phyloP scores from a whole-genome alignment of 129 eudicot species.

The Centaurea solstitialis region DNA sequence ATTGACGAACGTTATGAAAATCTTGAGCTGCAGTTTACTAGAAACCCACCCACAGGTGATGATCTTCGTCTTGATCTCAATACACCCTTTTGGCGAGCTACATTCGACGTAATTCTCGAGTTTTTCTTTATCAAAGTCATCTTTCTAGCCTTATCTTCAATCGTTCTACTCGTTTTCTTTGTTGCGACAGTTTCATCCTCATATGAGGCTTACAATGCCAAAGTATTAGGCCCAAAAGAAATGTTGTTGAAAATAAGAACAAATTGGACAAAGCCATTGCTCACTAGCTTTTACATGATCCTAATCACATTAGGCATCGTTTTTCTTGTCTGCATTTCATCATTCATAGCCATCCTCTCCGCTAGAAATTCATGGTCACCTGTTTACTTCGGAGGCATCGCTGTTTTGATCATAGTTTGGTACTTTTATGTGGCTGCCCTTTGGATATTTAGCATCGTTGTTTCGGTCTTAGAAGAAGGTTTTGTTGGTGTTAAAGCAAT shows the following conservation, averaged over 20 bases:
- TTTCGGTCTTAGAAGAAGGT: constrained; percentile 21
- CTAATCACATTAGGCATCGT: constrained; percentile 7
- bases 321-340: background rate
- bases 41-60: background rate
- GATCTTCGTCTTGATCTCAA: background rate
- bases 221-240: constrained; percentile 16
- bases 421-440: constrained; percentile 17
- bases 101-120: background rate
- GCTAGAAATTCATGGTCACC: background rate
- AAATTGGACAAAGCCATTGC: constrained; percentile 14
- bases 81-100: background rate
- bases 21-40: background rate
- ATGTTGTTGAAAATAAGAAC: background rate
- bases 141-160: background rate
- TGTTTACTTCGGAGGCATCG: background rate
- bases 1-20: background rate
- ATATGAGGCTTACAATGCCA: constrained; percentile 20
- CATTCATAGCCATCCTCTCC: background rate
- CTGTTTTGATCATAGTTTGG: background rate
- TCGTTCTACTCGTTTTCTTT: constrained; percentile 8
- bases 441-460: constrained; percentile 29
- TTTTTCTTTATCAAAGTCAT: background rate
- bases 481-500: constrained; percentile 23
- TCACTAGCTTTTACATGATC: constrained; percentile 14
- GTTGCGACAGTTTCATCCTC: constrained; percentile 1